Conservation (phyloP, 2,329 filamentous ascomycete species). For the Pyrenochaeta sp. region DNA sequence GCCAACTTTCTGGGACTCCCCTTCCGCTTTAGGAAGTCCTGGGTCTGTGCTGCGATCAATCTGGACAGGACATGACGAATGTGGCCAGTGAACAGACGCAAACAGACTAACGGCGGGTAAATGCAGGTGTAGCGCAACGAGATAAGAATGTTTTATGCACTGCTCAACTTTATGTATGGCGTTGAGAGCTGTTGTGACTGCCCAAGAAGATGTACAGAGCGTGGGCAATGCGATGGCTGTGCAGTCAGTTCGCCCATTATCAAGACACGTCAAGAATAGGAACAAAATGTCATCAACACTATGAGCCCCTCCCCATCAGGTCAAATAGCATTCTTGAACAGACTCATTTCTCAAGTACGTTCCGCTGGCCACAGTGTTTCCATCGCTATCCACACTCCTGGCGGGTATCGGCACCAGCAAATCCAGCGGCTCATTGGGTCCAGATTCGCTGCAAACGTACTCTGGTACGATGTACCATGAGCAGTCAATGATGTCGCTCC, state of each 20-base stretch:
- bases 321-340: too few relatives aligned
- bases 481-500: not conserved
- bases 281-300: too few relatives aligned
- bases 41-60: not conserved
- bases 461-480: not conserved
- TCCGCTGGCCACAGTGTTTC: too few relatives aligned
- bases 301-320: too few relatives aligned
- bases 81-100: not conserved
- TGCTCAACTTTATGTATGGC: not conserved
- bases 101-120: not conserved
- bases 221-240: too few relatives aligned
- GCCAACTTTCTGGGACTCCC: not conserved
- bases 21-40: not conserved
- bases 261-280: too few relatives aligned
- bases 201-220: not conserved
- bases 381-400: not conserved
- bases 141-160: not conserved
- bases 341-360: not conserved
- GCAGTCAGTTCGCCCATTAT: too few relatives aligned
- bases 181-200: not conserved
- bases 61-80: not conserved
- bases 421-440: not conserved
- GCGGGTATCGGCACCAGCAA: not conserved
- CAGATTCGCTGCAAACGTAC: not conserved
- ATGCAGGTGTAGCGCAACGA: not conserved